Evolutionary conservation across 2,329 filamentous ascomycete species (phyloP).

Genomic region (Aspergillus sp.): DNA sequence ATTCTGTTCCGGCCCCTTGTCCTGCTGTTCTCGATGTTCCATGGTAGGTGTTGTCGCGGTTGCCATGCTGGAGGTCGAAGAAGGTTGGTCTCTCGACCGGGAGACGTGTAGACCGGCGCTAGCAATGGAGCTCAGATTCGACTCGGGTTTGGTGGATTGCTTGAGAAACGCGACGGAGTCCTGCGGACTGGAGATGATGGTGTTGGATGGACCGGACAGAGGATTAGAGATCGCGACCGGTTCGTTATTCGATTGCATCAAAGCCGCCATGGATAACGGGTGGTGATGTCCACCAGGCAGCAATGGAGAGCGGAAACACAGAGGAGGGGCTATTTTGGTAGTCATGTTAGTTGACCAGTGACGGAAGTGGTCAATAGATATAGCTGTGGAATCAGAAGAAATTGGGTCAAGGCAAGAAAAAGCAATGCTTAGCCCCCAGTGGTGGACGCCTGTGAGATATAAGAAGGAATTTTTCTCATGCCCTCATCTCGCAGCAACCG

Average conservation of each 20-base stretch:
- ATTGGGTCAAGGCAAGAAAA: background rate
- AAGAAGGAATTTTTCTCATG: slow-evolving; percentile 1
- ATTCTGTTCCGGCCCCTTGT: slow-evolving; percentile 27
- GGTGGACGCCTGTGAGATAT: slow-evolving; percentile 1
- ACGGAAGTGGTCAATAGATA: slow-evolving; percentile 2
- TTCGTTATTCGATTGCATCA: slow-evolving; percentile 38
- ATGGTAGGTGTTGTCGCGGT: slow-evolving; percentile 53
- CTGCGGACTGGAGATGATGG: slow-evolving; percentile 23
- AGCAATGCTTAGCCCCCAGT: background rate
- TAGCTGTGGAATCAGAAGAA: slow-evolving; percentile 1
- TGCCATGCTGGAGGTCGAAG: slow-evolving; percentile 22
- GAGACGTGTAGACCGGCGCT: slow-evolving; percentile 38
- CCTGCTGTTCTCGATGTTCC: slow-evolving; percentile 24
- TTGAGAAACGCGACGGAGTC: slow-evolving; percentile 30
- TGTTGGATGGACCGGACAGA: slow-evolving; percentile 22
- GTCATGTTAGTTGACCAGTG: slow-evolving; percentile 28
- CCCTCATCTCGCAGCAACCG: background rate
- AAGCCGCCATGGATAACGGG: slow-evolving; percentile 36
- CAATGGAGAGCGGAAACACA: slow-evolving; percentile 23
- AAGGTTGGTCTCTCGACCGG: slow-evolving; percentile 32
- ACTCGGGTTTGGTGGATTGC: slow-evolving; percentile 27
- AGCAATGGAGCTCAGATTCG: slow-evolving; percentile 36
- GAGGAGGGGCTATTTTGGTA: slow-evolving; percentile 23
- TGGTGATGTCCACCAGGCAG: slow-evolving; percentile 25
- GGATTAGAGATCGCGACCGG: slow-evolving; percentile 32